A percentile compares a stretch with the other conserved stretches of the same genome.
phyloP scores from a whole-genome alignment of 805 yeast species.

The Candida bentonensis region DNA sequence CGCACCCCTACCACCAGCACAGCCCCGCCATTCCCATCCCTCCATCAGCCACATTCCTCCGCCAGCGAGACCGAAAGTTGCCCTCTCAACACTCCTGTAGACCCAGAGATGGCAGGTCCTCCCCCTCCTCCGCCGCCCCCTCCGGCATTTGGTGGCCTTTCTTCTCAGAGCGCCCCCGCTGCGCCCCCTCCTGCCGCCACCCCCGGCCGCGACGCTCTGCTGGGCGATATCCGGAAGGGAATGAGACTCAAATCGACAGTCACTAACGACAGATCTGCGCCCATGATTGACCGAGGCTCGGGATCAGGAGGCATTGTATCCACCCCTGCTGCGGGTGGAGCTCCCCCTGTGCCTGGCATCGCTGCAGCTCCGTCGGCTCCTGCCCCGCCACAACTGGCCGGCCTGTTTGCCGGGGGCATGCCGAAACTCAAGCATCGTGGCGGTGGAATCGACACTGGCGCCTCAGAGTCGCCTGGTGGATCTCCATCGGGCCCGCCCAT shows the following conservation, averaged over 20 bases:
- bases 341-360: slow-evolving; percentile 16
- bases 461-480: slow-evolving; percentile 1
- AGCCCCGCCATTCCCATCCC: too few species aligned
- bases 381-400: slow-evolving; percentile 39
- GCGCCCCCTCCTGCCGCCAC: slow-evolving; percentile 17
- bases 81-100: too few species aligned
- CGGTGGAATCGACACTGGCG: slow-evolving; percentile 18
- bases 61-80: too few species aligned
- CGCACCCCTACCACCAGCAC: too few species aligned
- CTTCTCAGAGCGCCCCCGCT: slow-evolving; percentile 12
- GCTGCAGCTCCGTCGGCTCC: too few species aligned
- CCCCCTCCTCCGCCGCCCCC: slow-evolving; percentile 23
- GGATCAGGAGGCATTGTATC: slow-evolving; percentile 7
- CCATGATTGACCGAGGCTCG: slow-evolving; percentile 23
- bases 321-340: slow-evolving; percentile 7
- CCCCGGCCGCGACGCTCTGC: slow-evolving; percentile 28
- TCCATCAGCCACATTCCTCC: too few species aligned
- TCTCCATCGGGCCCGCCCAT: neutral
- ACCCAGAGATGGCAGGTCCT: slow-evolving; percentile 17
- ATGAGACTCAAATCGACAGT: slow-evolving; percentile 40
- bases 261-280: slow-evolving; percentile 57
- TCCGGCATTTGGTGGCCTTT: slow-evolving; percentile 16
- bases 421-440: slow-evolving; percentile 48
- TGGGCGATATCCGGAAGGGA: slow-evolving; percentile 77
- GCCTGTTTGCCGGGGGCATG: slow-evolving; percentile 65